Evolutionary conservation across 129 eudicot genomes (phyloP), one percentile per base, ranked within the genome.

Genomic region (Dittrichia graveolens): DNA sequence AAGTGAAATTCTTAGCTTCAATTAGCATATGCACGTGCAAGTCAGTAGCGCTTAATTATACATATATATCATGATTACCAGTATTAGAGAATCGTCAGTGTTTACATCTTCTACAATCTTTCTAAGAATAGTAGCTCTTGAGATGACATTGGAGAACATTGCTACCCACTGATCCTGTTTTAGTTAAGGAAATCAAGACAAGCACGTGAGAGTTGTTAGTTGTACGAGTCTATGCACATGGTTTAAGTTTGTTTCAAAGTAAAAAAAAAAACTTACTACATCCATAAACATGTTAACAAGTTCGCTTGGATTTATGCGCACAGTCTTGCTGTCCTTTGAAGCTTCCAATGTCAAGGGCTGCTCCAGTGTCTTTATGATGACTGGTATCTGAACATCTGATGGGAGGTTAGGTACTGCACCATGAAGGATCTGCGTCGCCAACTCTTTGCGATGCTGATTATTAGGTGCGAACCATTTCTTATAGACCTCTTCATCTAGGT

Each of bases 101-200:
- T 74, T 82, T 15, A 56, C 80, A 34, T 31, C 65, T n/a, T 69
- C 75, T 54, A 71, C 59, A 9, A 87, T 6, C 35, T 72, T 49
- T 18, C 80, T 88, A 31, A 88, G 69, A 37, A 64, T 79, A 12
- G 55, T 50, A 12, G 87, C 95, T 12, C 55, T 78, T 8, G 95
- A 74, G 44, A 88, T 81, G 65, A 88, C 82, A 47, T 75, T 80
- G 3, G 79, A 73, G 72, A 85, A 88, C 3, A 65, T 61, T 59
- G 40, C 35, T 52, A 85, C 67, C 95, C 95, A 85, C 46, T 80
- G 75, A 0, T 79, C 80, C 95, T 88, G 72, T 38, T 67, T 34
- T 64, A 8, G 52, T 14, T 46, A 12, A 49, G 7, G 14, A 49
- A 54, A 69, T 49, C 16, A 52, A 40, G 19, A 54, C 65, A 71